A percentile compares a stretch with the other conserved stretches of the same genome.
phyloP scores from a whole-genome alignment of 108 stramenopile genomes.

The Mayamaea pseudoterrestris region DNA sequence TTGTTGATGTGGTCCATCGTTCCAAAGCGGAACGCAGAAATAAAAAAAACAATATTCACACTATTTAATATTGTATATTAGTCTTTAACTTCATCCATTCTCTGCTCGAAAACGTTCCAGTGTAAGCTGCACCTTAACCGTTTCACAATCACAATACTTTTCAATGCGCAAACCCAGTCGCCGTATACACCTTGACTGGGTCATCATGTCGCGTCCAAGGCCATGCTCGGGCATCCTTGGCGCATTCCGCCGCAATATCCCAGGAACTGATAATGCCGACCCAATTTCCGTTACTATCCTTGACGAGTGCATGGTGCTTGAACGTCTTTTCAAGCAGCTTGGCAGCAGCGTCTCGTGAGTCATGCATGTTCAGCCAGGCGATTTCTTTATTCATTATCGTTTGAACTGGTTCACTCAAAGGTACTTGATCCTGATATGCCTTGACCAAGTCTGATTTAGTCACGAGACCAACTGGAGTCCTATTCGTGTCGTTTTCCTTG shows the following conservation, averaged over 20 bases:
- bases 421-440: conserved; percentile 22
- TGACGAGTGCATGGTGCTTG: conserved; percentile 41
- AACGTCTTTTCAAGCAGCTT: conserved; percentile 27
- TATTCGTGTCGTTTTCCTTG: conserved; percentile 10
- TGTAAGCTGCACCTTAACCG: too few relatives aligned
- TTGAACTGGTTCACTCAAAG: conserved; percentile 13
- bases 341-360: conserved; percentile 29
- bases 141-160: too few relatives aligned
- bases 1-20: too few relatives aligned
- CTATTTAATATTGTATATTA: too few relatives aligned
- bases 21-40: too few relatives aligned
- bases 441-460: conserved; percentile 48
- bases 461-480: conserved; percentile 32
- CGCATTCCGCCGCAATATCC: conserved; percentile 49
- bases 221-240: conserved; percentile 42
- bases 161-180: too few relatives aligned
- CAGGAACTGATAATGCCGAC: conserved; percentile 33
- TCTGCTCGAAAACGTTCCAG: too few relatives aligned
- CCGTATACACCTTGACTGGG: too few relatives aligned
- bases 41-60: too few relatives aligned
- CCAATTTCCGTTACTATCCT: conserved; percentile 24
- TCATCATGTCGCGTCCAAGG: conserved; percentile 16
- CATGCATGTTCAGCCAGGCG: conserved; percentile 4
- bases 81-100: too few relatives aligned
- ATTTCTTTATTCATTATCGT: conserved; percentile 34